Base-by-base conservation (phyloP, 768 basidiomycete species). In the Suillus paluster region DNA sequence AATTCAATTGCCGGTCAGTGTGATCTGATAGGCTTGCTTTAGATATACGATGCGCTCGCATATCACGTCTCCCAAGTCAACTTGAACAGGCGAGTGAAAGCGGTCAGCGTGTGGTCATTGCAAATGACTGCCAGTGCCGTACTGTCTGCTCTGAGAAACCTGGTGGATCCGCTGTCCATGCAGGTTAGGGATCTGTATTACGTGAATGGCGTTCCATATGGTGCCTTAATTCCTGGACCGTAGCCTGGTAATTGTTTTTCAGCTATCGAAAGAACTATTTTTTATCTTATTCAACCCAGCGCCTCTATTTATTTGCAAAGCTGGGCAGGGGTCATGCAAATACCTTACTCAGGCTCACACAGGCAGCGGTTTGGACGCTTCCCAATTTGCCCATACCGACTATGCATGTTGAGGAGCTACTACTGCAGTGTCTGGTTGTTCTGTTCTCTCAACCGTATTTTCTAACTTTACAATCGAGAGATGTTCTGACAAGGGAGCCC, bases 41-140 rank as follows among this genome's bases (percentile, higher is more conserved):
- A 93, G 87, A 89, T 87, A 21, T 95, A 97, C 73, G 92, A 94
- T 55, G 97, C 97, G 11, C 83, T 99, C 60, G 97, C 97, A 11
- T 88, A 95, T 73, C 97, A 99, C 77, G 97, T 99, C 55, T 88
- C 90, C 2, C 93, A 95, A 67, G 89, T 86, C 27, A 94, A 95
- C 71, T 88, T 93, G 80, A 92, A 94, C 70, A 87, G 92, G 59
- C 88, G 96, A 15, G 86, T 97, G 71, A 92, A 89, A 76, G 92
- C 89, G 4, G 95, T 99, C 65, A 90, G 94, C 63, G 78, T 94
- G 9, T 99, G 97, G 97, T 95, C 92, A 70, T 81, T 99, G 25
- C 95, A 97, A 75, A 89, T 92, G 84, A 96, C 96, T 1, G 94
- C 94, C 2, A 89, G 87, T 59, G 90, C 91, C n/a, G 84, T 96